Base-by-base conservation (phyloP, 106 monocot genomes). In the Allium sativum region DNA sequence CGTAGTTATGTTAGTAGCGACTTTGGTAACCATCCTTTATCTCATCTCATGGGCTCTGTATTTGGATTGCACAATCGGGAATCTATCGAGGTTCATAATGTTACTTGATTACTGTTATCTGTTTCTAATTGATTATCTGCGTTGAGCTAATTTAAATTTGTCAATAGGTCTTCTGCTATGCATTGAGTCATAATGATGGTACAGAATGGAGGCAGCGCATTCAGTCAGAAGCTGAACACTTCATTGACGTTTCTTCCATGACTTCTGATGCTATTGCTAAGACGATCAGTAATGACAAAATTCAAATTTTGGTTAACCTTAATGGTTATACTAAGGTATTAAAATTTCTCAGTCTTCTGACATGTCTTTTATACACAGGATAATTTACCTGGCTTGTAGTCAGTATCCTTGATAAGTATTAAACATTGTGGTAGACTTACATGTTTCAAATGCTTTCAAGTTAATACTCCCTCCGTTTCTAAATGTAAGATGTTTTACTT, bases 241-340 rank as follows among this genome's bases (percentile, higher is more conserved):
- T 96, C 48, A 61, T 80, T 55, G 91, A 96, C 70, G 84, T 96
- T 12, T 91, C 84, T 63, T 72, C 91, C 44, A 84, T 91, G 84
- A 43, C 96, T n/a, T 91, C 96, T 70, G 96, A 96, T 66, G 48
- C 55, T 58, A 96, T 96, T 74, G 90, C 96, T 9, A 79, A 82
- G 67, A 59, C 80, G 73, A 91, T 96, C 51, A 96, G 91, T 67
- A 81, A 85, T 18, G 82, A 91, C 52, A 91, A 82, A 61, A 96
- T 96, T 64, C 96, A 96, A 21, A 88, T 96, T 52, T 73, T 96
- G n/a, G 56, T 96, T 21, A 96, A 96, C 65, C 96, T 96, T 55
- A 96, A 96, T 76, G 96, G 96, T 18, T 96, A 96, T 56, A 96
- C 96, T 3, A 96, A 96, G 96, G 96, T 96, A 69, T 57, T 48